These are phyloP conservation scores for Heterobasidion irregulare DNA, from an alignment of 1,284 basidiomycete genomes.

Conservation along the genomic window DNA sequence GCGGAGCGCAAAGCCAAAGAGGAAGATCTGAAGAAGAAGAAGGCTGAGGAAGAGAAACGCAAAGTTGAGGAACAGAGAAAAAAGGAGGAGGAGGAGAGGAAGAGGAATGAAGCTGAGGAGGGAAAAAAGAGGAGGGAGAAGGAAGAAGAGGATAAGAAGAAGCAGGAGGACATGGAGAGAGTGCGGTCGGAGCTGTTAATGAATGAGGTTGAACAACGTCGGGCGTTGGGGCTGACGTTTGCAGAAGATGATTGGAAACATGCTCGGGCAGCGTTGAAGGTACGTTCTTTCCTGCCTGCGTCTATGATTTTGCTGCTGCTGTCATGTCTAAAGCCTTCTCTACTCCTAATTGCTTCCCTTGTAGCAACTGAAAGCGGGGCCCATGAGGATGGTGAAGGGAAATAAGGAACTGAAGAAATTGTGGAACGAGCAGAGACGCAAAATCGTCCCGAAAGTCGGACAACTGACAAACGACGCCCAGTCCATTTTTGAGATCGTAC, in stretches of 20 bases:
- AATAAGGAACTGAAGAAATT: slow-evolving; percentile 45
- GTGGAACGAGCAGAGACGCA: slow-evolving; percentile 65
- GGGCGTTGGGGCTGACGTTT: slow-evolving; percentile 38
- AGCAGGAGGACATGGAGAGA: slow-evolving; percentile 22
- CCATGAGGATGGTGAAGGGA: slow-evolving; percentile 70
- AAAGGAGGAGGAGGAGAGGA: slow-evolving; percentile 23
- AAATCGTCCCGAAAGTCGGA: slow-evolving; percentile 87
- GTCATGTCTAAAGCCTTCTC: no score
- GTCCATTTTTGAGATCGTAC: slow-evolving; percentile 67
- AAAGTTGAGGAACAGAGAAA: slow-evolving; percentile 19
- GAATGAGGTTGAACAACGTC: slow-evolving; percentile 19
- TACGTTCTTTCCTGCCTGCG: slow-evolving; percentile 20
- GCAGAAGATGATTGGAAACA: slow-evolving; percentile 61
- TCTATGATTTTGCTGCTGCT: slow-evolving; percentile 3
- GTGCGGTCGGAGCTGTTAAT: slow-evolving; percentile 19
- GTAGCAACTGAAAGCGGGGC: slow-evolving; percentile 63
- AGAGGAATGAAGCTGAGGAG: slow-evolving; percentile 18
- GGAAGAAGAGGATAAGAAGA: slow-evolving; percentile 29
- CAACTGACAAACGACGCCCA: slow-evolving; percentile 80
- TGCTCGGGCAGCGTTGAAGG: slow-evolving; percentile 55
- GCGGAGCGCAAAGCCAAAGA: slow-evolving; percentile 39
- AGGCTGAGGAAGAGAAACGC: slow-evolving; percentile 22
- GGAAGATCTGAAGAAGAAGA: slow-evolving; percentile 31
- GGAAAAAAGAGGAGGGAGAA: slow-evolving; percentile 25
- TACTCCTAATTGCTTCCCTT: not conserved